phyloP scores from a whole-genome alignment of 163 green algal genomes.

The Prototheca wickerhamii region DNA sequence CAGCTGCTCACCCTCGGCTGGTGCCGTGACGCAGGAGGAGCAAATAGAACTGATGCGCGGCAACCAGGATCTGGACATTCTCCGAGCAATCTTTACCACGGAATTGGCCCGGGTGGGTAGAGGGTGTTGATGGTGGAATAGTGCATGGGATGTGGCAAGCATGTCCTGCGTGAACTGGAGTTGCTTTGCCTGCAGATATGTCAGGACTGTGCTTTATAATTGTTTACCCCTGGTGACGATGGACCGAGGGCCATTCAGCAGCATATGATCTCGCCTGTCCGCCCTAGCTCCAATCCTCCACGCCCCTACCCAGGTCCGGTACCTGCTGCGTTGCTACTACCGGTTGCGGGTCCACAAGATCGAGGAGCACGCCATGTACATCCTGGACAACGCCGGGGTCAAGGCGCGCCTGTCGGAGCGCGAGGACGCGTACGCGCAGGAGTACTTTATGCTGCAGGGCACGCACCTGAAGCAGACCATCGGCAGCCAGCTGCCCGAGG shows the following conservation, averaged over 20 bases:
- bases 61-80: slow-evolving; percentile 1
- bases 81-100: slow-evolving; percentile 6
- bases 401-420: slow-evolving; percentile 10
- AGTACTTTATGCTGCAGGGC: slow-evolving; percentile 37
- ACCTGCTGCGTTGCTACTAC: slow-evolving; percentile 46
- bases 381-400: slow-evolving; percentile 34
- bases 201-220: no score
- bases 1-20: no score
- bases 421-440: slow-evolving; percentile 26
- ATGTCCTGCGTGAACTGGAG: no score
- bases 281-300: background rate
- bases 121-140: slow-evolving; percentile 14
- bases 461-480: slow-evolving; percentile 34
- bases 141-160: background rate
- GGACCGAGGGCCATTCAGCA: no score
- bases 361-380: slow-evolving; percentile 36
- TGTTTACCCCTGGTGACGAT: no score
- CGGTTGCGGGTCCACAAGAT: slow-evolving; percentile 45
- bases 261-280: background rate
- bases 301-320: slow-evolving; percentile 26
- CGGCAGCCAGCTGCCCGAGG: slow-evolving; percentile 24
- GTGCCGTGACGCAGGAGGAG: slow-evolving; percentile 16
- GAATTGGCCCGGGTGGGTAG: slow-evolving; percentile 12
- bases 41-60: slow-evolving; percentile 18
- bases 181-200: no score